These are phyloP conservation scores for Populus davidiana DNA, from an alignment of 345 rosid species.

Conservation along the genomic window DNA sequence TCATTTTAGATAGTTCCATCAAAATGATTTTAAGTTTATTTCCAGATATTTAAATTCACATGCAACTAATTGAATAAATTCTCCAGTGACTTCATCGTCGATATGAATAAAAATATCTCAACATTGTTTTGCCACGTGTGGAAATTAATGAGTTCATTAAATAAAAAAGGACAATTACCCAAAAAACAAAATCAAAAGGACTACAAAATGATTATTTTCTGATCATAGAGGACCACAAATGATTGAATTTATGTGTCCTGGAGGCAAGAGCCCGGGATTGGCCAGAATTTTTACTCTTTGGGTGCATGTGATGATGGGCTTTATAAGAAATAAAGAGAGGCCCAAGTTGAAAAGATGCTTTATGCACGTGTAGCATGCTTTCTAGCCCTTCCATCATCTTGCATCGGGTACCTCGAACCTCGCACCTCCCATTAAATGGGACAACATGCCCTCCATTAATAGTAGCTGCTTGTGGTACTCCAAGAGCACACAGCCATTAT, in stretches of 20 bases:
- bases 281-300: background rate
- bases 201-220: background rate
- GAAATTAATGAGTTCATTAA: background rate
- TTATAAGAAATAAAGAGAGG: background rate
- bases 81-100: background rate
- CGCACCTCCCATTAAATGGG: slow-evolving; percentile 16
- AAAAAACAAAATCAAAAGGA: background rate
- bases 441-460: slow-evolving; percentile 9
- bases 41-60: background rate
- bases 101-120: no score
- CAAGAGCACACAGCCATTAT: no score
- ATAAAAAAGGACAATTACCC: background rate
- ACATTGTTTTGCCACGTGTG: background rate
- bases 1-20: background rate
- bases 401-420: slow-evolving; percentile 11
- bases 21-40: no score
- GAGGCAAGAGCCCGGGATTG: no score
- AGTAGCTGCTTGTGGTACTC: no score
- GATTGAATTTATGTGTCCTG: background rate
- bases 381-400: background rate
- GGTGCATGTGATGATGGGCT: background rate
- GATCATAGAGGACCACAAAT: slow-evolving; percentile 1
- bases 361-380: slow-evolving; percentile 18
- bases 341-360: background rate
- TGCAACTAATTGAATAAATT: background rate